Conservation (phyloP, 1,139 yeast species). For the Geotrichum reessii region DNA sequence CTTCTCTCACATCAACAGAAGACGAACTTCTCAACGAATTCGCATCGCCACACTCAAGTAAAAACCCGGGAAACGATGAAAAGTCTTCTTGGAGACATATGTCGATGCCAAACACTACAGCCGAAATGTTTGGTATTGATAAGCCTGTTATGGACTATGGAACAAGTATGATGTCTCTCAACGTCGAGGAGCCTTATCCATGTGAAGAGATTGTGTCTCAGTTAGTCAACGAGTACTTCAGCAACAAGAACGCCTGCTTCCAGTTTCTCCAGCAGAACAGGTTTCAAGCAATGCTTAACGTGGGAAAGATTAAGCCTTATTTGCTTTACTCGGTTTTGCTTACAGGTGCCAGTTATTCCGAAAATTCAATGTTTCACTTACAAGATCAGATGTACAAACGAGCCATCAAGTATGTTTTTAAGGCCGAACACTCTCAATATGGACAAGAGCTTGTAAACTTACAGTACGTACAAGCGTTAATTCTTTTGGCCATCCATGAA, state of each 20-base stretch:
- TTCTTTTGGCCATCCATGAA: conserved; percentile 28
- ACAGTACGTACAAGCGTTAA: conserved; percentile 29
- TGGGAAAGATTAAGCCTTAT: conserved; percentile 24
- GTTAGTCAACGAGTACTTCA: conserved; percentile 26
- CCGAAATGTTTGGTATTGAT: conserved; percentile 1
- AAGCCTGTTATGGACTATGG: background rate
- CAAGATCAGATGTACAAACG: conserved; percentile 27
- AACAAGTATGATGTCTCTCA: conserved; percentile 5
- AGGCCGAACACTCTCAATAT: conserved; percentile 20
- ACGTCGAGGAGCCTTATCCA: conserved; percentile 31
- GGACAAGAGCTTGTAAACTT: conserved; percentile 23
- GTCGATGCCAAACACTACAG: conserved; percentile 1
- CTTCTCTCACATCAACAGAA: background rate
- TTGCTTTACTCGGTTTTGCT: conserved; percentile 32
- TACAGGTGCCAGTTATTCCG: conserved; percentile 26
- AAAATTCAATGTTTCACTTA: conserved; percentile 19
- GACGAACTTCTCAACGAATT: background rate
- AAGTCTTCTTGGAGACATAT: conserved; percentile 4
- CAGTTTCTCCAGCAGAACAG: conserved; percentile 26
- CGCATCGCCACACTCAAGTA: background rate
- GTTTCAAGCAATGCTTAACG: conserved; percentile 18
- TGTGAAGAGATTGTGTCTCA: conserved; percentile 24
- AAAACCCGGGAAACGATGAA: background rate
- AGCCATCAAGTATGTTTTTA: conserved; percentile 25
- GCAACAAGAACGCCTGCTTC: conserved; percentile 19